These are phyloP conservation scores for Diaporthe vaccinii DNA, from an alignment of 2,329 filamentous ascomycete genomes.

Conservation along the genomic window DNA sequence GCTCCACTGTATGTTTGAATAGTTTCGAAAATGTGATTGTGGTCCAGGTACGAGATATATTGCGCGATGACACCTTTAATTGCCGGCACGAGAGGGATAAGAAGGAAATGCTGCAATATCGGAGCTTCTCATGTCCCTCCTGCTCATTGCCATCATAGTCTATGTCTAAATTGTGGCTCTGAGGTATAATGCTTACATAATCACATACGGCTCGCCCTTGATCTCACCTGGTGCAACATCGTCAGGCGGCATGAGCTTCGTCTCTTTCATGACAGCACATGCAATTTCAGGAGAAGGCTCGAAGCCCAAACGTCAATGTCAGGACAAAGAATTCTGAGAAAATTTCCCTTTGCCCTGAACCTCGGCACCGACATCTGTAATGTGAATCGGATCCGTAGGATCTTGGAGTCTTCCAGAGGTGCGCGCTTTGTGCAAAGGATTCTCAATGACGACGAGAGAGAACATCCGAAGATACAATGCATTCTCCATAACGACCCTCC, in stretches of 20 bases:
- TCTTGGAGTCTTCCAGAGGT: slow-evolving; percentile 63
- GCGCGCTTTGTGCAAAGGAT: slow-evolving; percentile 63
- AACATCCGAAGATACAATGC: slow-evolving; percentile 35
- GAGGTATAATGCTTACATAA: neutral
- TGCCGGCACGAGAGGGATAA: neutral
- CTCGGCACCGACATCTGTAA: slow-evolving; percentile 86
- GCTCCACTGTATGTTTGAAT: neutral
- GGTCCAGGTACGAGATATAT: neutral
- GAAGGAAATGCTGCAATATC: neutral
- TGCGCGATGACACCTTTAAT: neutral
- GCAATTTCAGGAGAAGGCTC: neutral
- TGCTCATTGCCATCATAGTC: neutral
- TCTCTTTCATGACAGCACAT: neutral
- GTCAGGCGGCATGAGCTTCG: neutral
- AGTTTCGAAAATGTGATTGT: neutral
- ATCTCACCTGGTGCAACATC: neutral
- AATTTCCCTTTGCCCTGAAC: slow-evolving; percentile 75
- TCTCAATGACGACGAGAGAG: slow-evolving; percentile 58
- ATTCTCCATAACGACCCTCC: neutral
- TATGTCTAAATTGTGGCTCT: neutral
- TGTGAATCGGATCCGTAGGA: slow-evolving; percentile 72
- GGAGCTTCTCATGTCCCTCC: neutral
- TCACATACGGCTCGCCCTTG: neutral
- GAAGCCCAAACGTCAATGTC: slow-evolving; percentile 27
- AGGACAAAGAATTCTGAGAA: slow-evolving; percentile 29